A percentile compares a stretch with the other conserved stretches of the same genome.
Evolutionary conservation across 2,329 filamentous ascomycete species (phyloP).

Genomic region (Phialophora macrospora): DNA sequence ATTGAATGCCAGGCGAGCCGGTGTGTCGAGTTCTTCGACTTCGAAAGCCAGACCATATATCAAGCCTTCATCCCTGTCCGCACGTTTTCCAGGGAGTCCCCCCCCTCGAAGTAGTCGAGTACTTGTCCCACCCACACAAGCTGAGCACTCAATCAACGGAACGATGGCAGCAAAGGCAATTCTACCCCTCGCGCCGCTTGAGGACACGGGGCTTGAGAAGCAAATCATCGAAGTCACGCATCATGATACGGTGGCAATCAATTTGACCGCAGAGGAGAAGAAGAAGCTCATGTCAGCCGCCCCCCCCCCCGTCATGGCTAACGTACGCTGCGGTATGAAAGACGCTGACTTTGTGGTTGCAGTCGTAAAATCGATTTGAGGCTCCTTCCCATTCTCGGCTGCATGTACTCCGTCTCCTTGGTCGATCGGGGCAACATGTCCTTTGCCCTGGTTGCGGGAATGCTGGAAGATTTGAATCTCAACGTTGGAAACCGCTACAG

Average conservation of each 20-base stretch:
- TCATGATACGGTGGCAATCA: background rate
- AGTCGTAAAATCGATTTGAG: conserved; percentile 43
- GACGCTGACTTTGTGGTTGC: background rate
- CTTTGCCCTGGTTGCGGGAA: conserved; percentile 40
- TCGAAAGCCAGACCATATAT: background rate
- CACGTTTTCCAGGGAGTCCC: background rate
- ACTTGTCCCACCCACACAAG: background rate
- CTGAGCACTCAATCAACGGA: background rate
- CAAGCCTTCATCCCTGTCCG: background rate
- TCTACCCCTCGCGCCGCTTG: background rate
- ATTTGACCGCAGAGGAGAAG: background rate
- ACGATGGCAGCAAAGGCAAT: background rate
- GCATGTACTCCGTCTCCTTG: conserved; percentile 48
- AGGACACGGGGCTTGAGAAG: background rate
- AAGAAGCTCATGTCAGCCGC: background rate
- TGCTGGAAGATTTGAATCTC: conserved; percentile 41
- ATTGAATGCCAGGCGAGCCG: background rate
- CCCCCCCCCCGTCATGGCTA: background rate
- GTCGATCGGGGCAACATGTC: conserved; percentile 47
- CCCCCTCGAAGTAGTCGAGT: background rate
- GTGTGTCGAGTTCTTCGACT: background rate
- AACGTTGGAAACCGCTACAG: conserved; percentile 41
- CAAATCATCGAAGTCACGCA: background rate
- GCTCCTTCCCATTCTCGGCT: conserved; percentile 48
- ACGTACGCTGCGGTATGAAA: background rate